Conservation (phyloP, 1,284 basidiomycete species). For the Malassezia brasiliensis region DNA sequence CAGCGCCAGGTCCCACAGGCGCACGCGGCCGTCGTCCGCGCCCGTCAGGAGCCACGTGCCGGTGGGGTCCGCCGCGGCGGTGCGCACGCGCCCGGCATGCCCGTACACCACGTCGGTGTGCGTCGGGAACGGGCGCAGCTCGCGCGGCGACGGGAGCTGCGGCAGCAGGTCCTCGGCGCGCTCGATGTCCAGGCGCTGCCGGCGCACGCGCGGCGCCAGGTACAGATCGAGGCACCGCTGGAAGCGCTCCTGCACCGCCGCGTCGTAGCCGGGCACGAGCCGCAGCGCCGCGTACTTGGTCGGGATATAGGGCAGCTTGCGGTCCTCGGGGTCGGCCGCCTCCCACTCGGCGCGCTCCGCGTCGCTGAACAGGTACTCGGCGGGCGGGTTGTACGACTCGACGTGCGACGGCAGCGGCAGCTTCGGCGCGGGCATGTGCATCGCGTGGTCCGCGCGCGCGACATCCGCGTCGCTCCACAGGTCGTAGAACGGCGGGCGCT, state of each 20-base stretch:
- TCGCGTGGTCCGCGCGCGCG: slow-evolving; percentile 52
- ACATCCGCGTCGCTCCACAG: slow-evolving; percentile 67
- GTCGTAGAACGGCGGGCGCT: slow-evolving; percentile 69
- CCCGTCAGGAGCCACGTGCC: slow-evolving; percentile 86
- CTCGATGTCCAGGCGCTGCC: slow-evolving; percentile 45
- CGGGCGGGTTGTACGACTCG: slow-evolving; percentile 97
- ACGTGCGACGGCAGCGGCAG: slow-evolving; percentile 75
- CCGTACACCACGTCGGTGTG: slow-evolving; percentile 65
- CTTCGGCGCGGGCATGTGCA: slow-evolving; percentile 83
- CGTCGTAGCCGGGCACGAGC: slow-evolving; percentile 79
- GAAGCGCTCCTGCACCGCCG: slow-evolving; percentile 89
- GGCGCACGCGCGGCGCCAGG: slow-evolving; percentile 73
- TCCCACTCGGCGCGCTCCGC: slow-evolving; percentile 78
- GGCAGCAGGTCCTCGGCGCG: slow-evolving; percentile 77
- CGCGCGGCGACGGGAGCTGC: slow-evolving; percentile 85
- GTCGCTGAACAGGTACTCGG: slow-evolving; percentile 87
- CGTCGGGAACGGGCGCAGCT: slow-evolving; percentile 86
- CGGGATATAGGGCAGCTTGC: slow-evolving; percentile 80
- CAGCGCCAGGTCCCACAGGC: slow-evolving; percentile 86
- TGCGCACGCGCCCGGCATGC: slow-evolving; percentile 64
- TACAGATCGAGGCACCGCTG: slow-evolving; percentile 91
- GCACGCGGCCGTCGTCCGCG: slow-evolving; percentile 76
- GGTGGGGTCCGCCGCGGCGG: slow-evolving; percentile 71
- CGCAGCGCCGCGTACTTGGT: slow-evolving; percentile 76
- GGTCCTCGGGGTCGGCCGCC: slow-evolving; percentile 74